Conservation (phyloP, 495 filamentous ascomycete genomes). For the Sordaria brevicollis region DNA sequence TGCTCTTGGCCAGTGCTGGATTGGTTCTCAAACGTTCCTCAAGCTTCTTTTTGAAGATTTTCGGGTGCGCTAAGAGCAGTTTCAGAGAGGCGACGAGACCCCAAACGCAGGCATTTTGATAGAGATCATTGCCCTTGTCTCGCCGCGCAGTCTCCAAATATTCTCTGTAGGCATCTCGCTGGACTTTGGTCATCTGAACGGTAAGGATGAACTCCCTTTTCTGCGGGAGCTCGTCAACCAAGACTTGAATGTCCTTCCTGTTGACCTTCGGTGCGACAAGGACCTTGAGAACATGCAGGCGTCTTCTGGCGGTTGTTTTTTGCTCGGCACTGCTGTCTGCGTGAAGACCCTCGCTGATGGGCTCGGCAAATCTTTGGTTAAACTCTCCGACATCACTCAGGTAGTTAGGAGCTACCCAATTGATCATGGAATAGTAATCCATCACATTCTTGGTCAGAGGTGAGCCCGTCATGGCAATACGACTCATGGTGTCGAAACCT, state of each 20-base stretch:
- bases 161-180: conserved; percentile 50
- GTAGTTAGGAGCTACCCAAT: conserved; percentile 77
- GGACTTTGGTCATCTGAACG: conserved; percentile 57
- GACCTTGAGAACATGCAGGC: conserved; percentile 58
- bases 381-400: conserved; percentile 61
- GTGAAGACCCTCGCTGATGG: conserved; percentile 62
- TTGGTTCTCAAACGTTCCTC: background rate
- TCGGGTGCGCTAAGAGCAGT: conserved; percentile 69
- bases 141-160: conserved; percentile 33
- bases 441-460: conserved; percentile 72
- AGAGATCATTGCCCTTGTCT: background rate
- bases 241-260: conserved; percentile 56
- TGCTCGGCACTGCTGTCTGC: conserved; percentile 46
- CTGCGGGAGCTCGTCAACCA: conserved; percentile 51
- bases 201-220: conserved; percentile 79
- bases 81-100: conserved; percentile 38
- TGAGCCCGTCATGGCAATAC: conserved; percentile 82
- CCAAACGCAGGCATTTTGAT: conserved; percentile 15
- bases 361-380: conserved; percentile 52
- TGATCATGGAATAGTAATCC: conserved; percentile 79
- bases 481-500: conserved; percentile 53
- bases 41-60: conserved; percentile 49
- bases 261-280: conserved; percentile 72
- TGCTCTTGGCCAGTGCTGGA: background rate
- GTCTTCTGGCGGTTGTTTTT: conserved; percentile 48